Percentiles rank a stretch among this genome's conserved stretches.
These are phyloP conservation scores for Dactylellina sp. DNA, from an alignment of 2,329 filamentous ascomycete genomes.

Conservation along the genomic window DNA sequence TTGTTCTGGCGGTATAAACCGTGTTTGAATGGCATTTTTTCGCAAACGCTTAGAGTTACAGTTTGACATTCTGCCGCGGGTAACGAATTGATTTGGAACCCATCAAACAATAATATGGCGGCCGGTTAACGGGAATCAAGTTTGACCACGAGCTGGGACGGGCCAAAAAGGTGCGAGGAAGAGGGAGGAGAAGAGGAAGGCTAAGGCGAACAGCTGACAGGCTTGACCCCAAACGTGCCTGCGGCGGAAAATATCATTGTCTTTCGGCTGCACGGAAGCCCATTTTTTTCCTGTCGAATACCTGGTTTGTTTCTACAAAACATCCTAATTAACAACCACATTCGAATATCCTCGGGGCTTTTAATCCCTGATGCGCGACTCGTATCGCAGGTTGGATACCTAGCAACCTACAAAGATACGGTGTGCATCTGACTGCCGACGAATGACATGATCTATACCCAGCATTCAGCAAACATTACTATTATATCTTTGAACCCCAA, in stretches of 20 bases:
- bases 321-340: constrained; percentile 52
- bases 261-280: constrained; percentile 55
- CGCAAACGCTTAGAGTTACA: constrained; percentile 37
- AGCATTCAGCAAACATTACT: constrained; percentile 25
- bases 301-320: constrained; percentile 54
- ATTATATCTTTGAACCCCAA: background rate
- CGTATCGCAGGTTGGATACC: constrained; percentile 26
- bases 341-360: constrained; percentile 49
- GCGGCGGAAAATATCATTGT: constrained; percentile 56
- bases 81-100: constrained; percentile 11
- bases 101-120: background rate
- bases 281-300: constrained; percentile 37
- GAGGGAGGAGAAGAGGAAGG: background rate
- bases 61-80: constrained; percentile 28
- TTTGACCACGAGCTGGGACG: background rate
- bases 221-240: constrained; percentile 53
- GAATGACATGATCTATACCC: background rate
- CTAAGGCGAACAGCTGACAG: constrained; percentile 35
- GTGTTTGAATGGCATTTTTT: constrained; percentile 40
- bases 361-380: constrained; percentile 44
- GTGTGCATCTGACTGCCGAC: constrained; percentile 4
- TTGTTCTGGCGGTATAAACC: constrained; percentile 31
- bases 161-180: background rate
- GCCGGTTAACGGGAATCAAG: background rate
- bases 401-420: constrained; percentile 17